Evolutionary conservation across 2,329 filamentous ascomycete genomes (phyloP), one percentile per base, ranked within the genome.

Genomic region (Botrytis squamosa): DNA sequence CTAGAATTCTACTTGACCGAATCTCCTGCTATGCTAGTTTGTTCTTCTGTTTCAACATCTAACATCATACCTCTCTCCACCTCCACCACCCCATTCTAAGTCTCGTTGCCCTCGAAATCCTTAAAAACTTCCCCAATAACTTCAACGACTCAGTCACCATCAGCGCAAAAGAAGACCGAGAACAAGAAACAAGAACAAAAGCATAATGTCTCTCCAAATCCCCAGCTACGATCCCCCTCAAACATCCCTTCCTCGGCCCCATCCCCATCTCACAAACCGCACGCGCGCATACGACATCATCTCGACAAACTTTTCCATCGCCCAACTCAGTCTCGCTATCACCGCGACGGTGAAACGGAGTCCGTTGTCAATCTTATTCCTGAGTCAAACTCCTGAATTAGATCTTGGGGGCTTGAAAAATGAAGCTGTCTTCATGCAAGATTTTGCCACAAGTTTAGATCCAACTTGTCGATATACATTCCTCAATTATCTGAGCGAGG

Each of bases 391-490:
- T 49, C 60, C 38, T 25, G 49, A 67, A 14, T n/a, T 36, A 4
- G 18, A 52, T 22, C 29, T 68, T 5, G 52, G n/a, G 6, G 22
- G 36, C 65, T 57, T 68, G 16, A 57, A 42, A 3, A 14, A 29
- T 57, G 49, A 36, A 60, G 40, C 63, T 22, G 10, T 68, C 7
- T 72, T 72, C 36, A 55, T 72, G 38, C 46, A 72, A 25, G 71
- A 72, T 59, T 68, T 72, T 6, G 71, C 71, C 1, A 72, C 71
- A 16, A 33, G 22, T 36, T 38, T 72, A n/a, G 71, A 72, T 68
- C 71, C 71, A 14, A 72, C 52, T 22, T 68, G 71, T 49, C 42
- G 63, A 29, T 72, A 68, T 40, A 72, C 71, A n/a, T 72, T 68
- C n/a, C 33, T 72, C 10, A 72, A 72, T 60, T 72, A 59, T 49